Evolutionary conservation across 169 alveolate species (phyloP).

Genomic region (Plasmodium yoelii): DNA sequence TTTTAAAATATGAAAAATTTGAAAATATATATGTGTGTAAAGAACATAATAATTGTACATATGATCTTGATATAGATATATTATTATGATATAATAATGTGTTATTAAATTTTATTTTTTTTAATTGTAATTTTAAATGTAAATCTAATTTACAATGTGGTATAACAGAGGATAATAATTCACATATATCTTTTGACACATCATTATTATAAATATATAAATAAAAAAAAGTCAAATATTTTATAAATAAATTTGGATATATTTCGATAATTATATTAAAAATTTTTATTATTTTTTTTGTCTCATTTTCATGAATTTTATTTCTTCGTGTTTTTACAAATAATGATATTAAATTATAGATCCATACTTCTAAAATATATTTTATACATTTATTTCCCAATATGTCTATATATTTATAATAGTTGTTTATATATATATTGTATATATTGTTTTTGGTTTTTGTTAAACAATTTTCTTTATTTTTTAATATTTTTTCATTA

Average conservation of each 20-base stretch:
- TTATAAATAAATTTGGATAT: constrained; percentile 48
- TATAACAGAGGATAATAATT: constrained; percentile 49
- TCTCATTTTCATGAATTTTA: constrained; percentile 51
- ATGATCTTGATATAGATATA: constrained; percentile 59
- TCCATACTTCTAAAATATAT: constrained; percentile 66
- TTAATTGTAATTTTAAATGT: constrained; percentile 53
- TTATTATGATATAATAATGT: constrained; percentile 41
- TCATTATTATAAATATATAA: constrained; percentile 63
- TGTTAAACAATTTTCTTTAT: neutral
- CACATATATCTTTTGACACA: constrained; percentile 73
- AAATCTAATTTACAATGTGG: constrained; percentile 57
- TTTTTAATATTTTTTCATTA: neutral
- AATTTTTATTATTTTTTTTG: constrained; percentile 68
- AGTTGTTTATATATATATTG: constrained; percentile 44
- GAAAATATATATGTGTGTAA: constrained; percentile 71
- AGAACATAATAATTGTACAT: constrained; percentile 57
- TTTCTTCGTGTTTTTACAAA: constrained; percentile 58
- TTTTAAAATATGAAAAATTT: constrained; percentile 43
- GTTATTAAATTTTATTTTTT: constrained; percentile 43
- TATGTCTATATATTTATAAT: constrained; percentile 38
- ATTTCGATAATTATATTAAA: constrained; percentile 67
- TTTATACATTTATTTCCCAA: constrained; percentile 25
- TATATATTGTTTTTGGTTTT: constrained; percentile 55
- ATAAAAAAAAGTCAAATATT: constrained; percentile 58
- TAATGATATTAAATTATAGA: constrained; percentile 33